Percentiles rank a stretch among this genome's conserved stretches.
phyloP scores from a whole-genome alignment of 2,329 filamentous ascomycete species.

The Phialophora chinensis region DNA sequence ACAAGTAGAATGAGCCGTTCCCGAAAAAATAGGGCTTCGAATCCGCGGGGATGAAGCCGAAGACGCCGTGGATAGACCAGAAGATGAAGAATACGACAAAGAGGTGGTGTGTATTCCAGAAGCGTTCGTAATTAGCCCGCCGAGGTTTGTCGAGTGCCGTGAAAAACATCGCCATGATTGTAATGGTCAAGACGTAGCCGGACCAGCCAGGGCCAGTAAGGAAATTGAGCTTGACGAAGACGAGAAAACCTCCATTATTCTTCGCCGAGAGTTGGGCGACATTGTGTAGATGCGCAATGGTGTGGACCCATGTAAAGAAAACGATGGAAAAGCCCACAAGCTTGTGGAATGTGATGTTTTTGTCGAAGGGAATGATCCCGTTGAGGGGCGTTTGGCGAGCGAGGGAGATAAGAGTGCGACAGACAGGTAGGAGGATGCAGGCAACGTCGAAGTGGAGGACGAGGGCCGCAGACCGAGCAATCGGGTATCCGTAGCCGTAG shows the following conservation, averaged over 20 bases:
- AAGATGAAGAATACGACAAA: conserved; percentile 89
- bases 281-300: conserved; percentile 88
- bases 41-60: conserved; percentile 89
- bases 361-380: conserved; percentile 77
- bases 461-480: conserved; percentile 76
- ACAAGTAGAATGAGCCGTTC: conserved; percentile 84
- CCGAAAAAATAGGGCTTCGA: conserved; percentile 77
- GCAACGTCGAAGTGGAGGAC: conserved; percentile 82
- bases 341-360: conserved; percentile 73
- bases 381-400: conserved; percentile 80
- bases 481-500: conserved; percentile 77
- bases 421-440: conserved; percentile 73
- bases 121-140: conserved; percentile 82
- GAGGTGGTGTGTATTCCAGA: conserved; percentile 90
- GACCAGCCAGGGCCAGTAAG: conserved; percentile 85
- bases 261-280: conserved; percentile 76
- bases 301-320: conserved; percentile 86
- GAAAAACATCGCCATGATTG: conserved; percentile 76
- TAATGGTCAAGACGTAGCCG: conserved; percentile 81
- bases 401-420: conserved; percentile 81
- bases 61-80: conserved; percentile 85
- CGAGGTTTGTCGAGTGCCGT: conserved; percentile 79
- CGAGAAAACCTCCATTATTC: conserved; percentile 77
- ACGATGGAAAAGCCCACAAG: conserved; percentile 84
- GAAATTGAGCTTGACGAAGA: conserved; percentile 78